Evolutionary conservation across 495 filamentous ascomycete genomes (phyloP), one percentile per base, ranked within the genome.

Genomic region (Bacidia rubella): DNA sequence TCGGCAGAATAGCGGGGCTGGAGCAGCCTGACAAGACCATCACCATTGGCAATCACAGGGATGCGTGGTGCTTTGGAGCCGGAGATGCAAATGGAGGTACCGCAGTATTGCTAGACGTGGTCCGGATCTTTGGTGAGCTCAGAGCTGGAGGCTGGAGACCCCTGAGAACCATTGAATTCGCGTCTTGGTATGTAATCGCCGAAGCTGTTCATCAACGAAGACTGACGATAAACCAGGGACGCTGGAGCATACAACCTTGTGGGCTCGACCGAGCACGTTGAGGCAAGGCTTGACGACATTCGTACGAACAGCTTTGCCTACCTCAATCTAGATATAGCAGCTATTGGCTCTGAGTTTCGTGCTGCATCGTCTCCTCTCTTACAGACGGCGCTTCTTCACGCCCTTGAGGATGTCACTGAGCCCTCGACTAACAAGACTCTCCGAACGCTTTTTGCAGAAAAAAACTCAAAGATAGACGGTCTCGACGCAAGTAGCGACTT

Each of bases 231-330:
- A 15, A 47, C 11, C 3, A 58, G 56, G 60, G 92, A 98, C 63
- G 92, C 74, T 25, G 82, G 82, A 59, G 87, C 90, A 65, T 96
- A 95, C 67, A 97, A 97, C 64, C 65, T 90, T 29, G 88, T 96
- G 50, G 92, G 92, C 12, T 92, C 87, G 10, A 97, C 93, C 20
- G 93, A 98, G 63, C 88, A 86, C 58, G 90, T 97, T 35, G 92
- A 98, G 68, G 75, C 75, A 20, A 66, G 75, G 47, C 62, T 78
- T 9, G 74, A 79, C 2, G 60, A 67, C 15, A 68, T 86, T 5
- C 80, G 80, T 5, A 62, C 66, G 12, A 66, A 83, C 60, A 83
- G 71, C 0, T 76, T 87, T 47, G 90, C 86, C 5, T 98, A 98
- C 64, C 70, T 98, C 55, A 98, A 98, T 62, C 81, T 98, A 43